Base-by-base conservation (phyloP, 306 rosid species). In the Vicia faba region DNA sequence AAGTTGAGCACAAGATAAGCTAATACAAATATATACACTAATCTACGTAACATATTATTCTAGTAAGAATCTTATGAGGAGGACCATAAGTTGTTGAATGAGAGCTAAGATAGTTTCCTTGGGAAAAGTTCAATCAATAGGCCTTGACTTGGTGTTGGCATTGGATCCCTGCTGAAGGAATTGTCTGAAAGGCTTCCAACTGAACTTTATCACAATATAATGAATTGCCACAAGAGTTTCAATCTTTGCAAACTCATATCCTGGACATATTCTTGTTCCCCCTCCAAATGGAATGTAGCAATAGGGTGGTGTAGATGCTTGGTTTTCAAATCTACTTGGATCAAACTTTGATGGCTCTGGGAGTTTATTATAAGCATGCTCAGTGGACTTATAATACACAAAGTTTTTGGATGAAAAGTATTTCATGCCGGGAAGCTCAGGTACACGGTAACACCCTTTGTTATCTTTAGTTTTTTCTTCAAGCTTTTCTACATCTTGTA, bases 211-310 rank as follows among this genome's bases (percentile, higher is more conserved):
- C 36, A 89, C 86, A 4, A 92, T 55, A 59, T 85, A 77, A 71
- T 89, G 97, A 39, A 92, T 82, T 58, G 89, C 33, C 8, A 85
- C 81, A 0, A 89, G 84, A 23, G 78, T 85, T 75, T 87, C 88
- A 61, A 87, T 68, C 85, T 80, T 87, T 3, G 91, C 76, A 79
- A 87, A 74, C 65, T 89, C 96, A 36, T 75, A 68, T 20, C 96
- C 90, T 11, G 95, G 96, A 69, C 96, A 89, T 43, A 82, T 71
- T 78, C 87, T 81, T 7, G 86, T 48, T 50, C 95, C 96, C 8
- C 85, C 96, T 49, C 90, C 95, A 15, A 92, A 92, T 49, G 90
- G 76, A 49, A 82, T 50, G 41, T 84, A 92, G 73, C 80, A 57
- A 46, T 77, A 87, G 16, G 95, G 86, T 29, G 95, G 92, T 36